Evolutionary conservation across 192 early-diverging fungal genomes (phyloP).

Genomic region (Linnemannia exigua): DNA sequence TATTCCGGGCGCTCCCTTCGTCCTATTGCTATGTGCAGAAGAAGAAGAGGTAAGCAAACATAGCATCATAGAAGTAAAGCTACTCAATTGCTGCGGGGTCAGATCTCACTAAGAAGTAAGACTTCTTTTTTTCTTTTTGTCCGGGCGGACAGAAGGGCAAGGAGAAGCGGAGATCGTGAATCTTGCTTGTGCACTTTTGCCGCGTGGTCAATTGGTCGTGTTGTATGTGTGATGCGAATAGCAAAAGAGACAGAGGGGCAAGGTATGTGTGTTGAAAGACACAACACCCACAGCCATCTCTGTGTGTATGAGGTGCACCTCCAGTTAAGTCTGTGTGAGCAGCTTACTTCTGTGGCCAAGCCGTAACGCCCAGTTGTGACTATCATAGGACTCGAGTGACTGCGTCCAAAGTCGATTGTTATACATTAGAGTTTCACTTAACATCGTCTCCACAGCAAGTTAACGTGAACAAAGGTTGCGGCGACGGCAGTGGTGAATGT

Average conservation of each 20-base stretch:
- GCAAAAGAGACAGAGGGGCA: no score
- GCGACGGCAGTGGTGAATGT: neutral
- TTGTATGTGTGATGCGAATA: no score
- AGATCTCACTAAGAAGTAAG: no score
- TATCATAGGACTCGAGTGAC: constrained; percentile 6
- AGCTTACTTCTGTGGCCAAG: neutral
- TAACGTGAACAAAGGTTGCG: neutral
- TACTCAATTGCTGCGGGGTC: neutral
- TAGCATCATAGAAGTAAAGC: neutral
- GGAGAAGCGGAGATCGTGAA: neutral
- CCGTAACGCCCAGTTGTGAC: neutral
- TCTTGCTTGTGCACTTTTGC: no score
- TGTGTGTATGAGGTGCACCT: no score
- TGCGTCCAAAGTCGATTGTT: constrained; percentile 23
- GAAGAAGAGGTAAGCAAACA: no score
- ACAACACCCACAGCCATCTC: no score
- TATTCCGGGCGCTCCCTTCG: neutral
- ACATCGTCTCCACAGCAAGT: neutral
- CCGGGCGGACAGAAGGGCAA: no score
- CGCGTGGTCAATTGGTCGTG: no score
- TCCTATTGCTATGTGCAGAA: neutral
- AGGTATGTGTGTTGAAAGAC: no score
- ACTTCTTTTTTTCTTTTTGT: no score
- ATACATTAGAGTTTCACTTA: constrained; percentile 29
- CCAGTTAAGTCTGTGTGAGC: neutral